Percentiles rank a stretch among this genome's conserved stretches.
phyloP scores from a whole-genome alignment of 2,329 filamentous ascomycete genomes.

The Thermoascus crustaceus region DNA sequence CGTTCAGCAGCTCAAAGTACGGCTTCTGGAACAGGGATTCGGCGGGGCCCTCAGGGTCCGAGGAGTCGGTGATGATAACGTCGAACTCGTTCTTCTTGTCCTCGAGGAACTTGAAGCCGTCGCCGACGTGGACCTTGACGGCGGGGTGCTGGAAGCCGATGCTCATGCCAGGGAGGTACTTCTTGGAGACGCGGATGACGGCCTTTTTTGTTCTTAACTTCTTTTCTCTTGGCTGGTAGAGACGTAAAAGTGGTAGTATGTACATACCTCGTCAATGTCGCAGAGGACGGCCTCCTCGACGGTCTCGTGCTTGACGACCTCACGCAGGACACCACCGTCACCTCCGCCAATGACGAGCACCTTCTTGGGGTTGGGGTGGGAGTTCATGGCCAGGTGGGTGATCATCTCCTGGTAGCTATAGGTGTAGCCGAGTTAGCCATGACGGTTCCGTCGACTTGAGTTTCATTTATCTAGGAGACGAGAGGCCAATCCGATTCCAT shows the following conservation, averaged over 20 bases:
- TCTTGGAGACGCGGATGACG: constrained; percentile 95
- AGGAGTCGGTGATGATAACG: constrained; percentile 98
- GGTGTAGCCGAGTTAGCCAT: not conserved
- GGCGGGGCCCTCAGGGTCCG: constrained; percentile 91
- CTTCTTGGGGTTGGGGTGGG: constrained; percentile 96
- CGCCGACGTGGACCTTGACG: constrained; percentile 83
- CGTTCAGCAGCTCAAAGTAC: constrained; percentile 90
- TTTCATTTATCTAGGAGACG: too few relatives aligned
- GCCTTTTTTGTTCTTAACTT: too few relatives aligned
- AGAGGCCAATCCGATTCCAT: too few relatives aligned
- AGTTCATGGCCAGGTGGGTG: constrained; percentile 95
- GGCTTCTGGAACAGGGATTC: constrained; percentile 97
- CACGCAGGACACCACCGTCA: constrained; percentile 92
- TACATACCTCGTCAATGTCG: constrained; percentile 83
- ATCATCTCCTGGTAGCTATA: constrained; percentile 96
- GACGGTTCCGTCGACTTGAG: not conserved
- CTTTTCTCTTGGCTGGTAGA: too few relatives aligned
- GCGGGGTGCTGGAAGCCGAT: constrained; percentile 91
- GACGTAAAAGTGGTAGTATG: not conserved
- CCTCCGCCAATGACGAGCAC: constrained; percentile 97
- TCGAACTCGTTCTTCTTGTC: constrained; percentile 97
- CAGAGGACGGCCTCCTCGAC: constrained; percentile 94
- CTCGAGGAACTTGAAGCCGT: constrained; percentile 97
- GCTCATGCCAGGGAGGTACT: constrained; percentile 92
- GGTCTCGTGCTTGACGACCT: constrained; percentile 97